These are phyloP conservation scores for Apiospora saccharicola DNA, from an alignment of 2,329 filamentous ascomycete genomes.

Conservation along the genomic window DNA sequence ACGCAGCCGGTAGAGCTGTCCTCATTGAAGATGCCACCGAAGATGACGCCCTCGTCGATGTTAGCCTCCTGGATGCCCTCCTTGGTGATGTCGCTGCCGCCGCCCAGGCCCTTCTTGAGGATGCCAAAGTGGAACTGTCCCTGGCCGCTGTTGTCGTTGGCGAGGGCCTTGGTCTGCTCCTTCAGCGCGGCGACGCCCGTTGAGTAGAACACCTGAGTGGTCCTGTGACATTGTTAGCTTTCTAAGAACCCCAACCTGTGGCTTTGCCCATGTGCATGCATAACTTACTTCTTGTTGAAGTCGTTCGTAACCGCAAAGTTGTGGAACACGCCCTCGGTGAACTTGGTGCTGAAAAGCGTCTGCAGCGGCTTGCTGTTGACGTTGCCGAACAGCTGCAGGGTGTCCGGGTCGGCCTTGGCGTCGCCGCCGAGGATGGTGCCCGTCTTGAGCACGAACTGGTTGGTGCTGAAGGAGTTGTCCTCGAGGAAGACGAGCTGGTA, in stretches of 20 bases:
- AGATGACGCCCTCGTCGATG: conserved; percentile 61
- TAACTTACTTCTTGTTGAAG: conserved; percentile 60
- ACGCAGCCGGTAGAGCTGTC: conserved; percentile 52
- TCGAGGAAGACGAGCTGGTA: conserved; percentile 64
- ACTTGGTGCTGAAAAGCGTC: conserved; percentile 58
- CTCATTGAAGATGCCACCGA: conserved; percentile 61
- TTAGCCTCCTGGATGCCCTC: conserved; percentile 55
- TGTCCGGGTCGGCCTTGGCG: conserved; percentile 44
- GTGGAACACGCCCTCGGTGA: conserved; percentile 61
- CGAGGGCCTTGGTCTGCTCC: conserved; percentile 52
- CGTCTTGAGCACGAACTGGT: conserved; percentile 63
- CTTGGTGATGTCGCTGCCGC: conserved; percentile 53
- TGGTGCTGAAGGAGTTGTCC: conserved; percentile 53
- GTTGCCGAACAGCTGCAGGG: conserved; percentile 55
- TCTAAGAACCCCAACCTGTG: too few relatives aligned
- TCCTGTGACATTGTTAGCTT: conserved; percentile 45
- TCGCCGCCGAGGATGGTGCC: conserved; percentile 56
- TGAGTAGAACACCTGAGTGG: conserved; percentile 66
- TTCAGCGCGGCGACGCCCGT: conserved; percentile 52
- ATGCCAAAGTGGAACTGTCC: conserved; percentile 70
- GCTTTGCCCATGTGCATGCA: background rate
- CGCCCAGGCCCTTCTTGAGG: conserved; percentile 65
- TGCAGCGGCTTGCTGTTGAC: conserved; percentile 54
- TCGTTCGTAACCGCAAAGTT: conserved; percentile 68
- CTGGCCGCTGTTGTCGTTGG: conserved; percentile 61